Percentiles rank a stretch among this genome's conserved stretches.
Conservation (phyloP, 192 early-diverging fungal genomes). For the Gonapodya prolifera region DNA sequence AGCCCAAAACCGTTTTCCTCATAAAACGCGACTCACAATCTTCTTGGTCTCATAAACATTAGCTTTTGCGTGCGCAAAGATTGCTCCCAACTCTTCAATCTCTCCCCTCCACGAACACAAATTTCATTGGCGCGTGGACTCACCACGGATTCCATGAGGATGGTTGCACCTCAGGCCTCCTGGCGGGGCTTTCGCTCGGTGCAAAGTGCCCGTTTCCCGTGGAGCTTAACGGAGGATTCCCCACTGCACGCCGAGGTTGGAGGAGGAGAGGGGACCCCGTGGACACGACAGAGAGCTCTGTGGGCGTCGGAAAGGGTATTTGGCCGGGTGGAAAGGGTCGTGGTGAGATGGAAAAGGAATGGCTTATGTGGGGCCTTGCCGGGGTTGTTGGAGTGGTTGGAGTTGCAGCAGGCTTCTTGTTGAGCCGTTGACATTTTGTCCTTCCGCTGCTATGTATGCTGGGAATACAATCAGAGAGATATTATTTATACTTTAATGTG, state of each 20-base stretch:
- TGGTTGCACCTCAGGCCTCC: constrained; percentile 41
- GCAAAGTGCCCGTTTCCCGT: constrained; percentile 34
- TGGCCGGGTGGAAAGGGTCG: neutral
- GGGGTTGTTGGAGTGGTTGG: neutral
- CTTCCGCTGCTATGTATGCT: neutral
- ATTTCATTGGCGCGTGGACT: constrained; percentile 48
- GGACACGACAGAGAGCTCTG: neutral
- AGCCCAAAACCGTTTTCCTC: neutral
- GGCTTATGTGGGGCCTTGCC: neutral
- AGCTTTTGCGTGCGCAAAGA: constrained; percentile 37
- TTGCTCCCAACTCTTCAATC: constrained; percentile 33
- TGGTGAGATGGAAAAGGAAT: neutral
- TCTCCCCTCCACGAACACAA: constrained; percentile 14
- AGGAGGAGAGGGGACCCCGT: neutral
- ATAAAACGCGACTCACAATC: constrained; percentile 1
- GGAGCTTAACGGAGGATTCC: constrained; percentile 32
- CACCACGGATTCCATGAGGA: constrained; percentile 60
- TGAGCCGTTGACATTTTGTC: neutral
- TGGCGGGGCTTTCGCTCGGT: constrained; percentile 34
- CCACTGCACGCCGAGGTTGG: constrained; percentile 14
- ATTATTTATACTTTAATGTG: neutral
- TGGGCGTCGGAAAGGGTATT: neutral
- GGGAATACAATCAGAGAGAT: neutral
- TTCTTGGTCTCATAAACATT: neutral
- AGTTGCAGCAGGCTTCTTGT: neutral